Base-by-base conservation (phyloP, 352 stramenopile genomes). In the Phytophthora lateralis region DNA sequence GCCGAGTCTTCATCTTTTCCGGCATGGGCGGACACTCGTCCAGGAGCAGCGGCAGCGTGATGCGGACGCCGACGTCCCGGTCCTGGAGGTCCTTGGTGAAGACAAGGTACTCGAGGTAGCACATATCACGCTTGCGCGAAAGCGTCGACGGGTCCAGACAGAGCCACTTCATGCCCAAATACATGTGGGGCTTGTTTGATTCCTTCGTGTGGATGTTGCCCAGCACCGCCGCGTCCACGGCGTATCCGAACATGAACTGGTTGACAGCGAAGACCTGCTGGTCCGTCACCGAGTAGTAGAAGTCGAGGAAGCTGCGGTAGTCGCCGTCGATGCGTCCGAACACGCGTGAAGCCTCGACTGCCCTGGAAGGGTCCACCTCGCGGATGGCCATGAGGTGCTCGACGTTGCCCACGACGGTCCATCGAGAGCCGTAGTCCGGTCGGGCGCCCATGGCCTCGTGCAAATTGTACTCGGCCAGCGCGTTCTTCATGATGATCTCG, bases 131-230 rank as follows among this genome's bases (percentile, higher is more conserved):
- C 53, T 90, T 90, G 32, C 73, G 73, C 14, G 82, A 70, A 45
- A 92, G 77, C 53, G 78, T 60, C 14, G 78, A 78, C 35, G 78
- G 74, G 39, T 82, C 73, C 32, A 91, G 55, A 47, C 80, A 90
- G 26, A 84, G 63, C 86, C 86, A 95, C 58, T 95, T 95, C 73
- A 95, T 82, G 39, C 86, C 86, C 53, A 95, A 63, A 41, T 93
- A 95, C 49, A 77, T 18, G 43, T 86, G 71, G 1, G 75, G 56
- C 34, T 75, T 68, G 17, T 52, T 27, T 5, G 66, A 73, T 32
- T 66, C 60, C 37, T 79, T 71, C n/a, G 80, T 90, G 58, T 91
- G 77, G 60, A 95, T 83, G 44, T 86, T 95, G 62, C 71, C 58
- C 34, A 95, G 59, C 50, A 95, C 82, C 4, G 76, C 74, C 6